A percentile compares a stretch with the other conserved stretches of the same genome.
phyloP scores from a whole-genome alignment of 352 stramenopile genomes.

The Phytopythium montanum region DNA sequence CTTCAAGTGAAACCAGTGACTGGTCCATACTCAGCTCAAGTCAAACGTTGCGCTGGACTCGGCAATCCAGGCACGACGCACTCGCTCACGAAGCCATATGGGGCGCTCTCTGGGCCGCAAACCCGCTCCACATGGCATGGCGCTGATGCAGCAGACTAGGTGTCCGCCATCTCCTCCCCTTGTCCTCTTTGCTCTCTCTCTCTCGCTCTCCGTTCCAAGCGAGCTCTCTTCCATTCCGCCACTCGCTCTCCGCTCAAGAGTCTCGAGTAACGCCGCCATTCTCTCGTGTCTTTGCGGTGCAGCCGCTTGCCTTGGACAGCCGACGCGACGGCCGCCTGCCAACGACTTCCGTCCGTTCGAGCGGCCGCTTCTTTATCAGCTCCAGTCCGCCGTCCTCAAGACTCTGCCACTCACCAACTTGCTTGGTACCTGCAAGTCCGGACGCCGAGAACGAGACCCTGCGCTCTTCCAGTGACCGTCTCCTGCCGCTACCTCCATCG shows the following conservation, averaged over 20 bases:
- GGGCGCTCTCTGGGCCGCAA: not conserved
- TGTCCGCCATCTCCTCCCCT: not conserved
- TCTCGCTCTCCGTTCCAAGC: not conserved
- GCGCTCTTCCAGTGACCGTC: not conserved
- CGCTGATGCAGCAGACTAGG: not conserved
- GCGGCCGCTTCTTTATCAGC: conserved; percentile 2
- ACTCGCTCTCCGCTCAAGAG: not conserved
- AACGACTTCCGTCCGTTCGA: not conserved
- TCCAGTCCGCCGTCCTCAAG: not conserved
- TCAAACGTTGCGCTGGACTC: not conserved
- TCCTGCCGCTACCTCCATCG: no score
- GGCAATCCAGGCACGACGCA: not conserved
- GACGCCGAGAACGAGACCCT: not conserved
- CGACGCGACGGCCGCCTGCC: not conserved
- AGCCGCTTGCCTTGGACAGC: not conserved
- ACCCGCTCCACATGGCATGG: not conserved
- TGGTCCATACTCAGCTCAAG: not conserved
- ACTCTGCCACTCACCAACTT: conserved; percentile 5
- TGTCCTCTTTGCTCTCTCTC: not conserved
- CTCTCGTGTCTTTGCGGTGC: not conserved
- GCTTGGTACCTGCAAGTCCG: conserved; percentile 9
- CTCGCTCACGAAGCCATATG: not conserved
- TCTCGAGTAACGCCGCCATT: not conserved
- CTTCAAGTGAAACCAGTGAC: not conserved
- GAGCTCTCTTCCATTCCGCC: conserved; percentile 5